Base-by-base conservation (phyloP, 164 flowering plant genomes). In the Cinnamomum micranthum region DNA sequence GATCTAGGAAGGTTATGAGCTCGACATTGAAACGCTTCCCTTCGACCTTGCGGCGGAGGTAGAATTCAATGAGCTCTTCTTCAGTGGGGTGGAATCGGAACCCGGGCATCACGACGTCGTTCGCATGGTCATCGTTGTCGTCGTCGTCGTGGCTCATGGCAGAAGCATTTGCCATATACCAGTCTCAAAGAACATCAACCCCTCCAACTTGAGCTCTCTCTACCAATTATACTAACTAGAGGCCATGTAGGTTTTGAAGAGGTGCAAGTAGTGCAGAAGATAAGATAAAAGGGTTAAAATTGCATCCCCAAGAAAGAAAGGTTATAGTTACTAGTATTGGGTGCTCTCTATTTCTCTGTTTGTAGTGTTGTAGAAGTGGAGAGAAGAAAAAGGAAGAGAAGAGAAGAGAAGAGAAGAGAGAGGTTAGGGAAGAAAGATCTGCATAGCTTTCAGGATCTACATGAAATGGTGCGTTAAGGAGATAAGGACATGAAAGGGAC, bases 11-110 rank as follows among this genome's bases (percentile, higher is more conserved):
- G 82, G 97, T 89, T 41, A 95, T 95, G 82, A 95, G 97, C 47
- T 95, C 98, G 10, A 93, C 97, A 71, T 89, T 91, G 86, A 93
- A 93, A 27, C 90, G 83, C 77, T 92, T 93, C 77, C 99, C 99
- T 85, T 93, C 98, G 3, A 95, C 97, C 87, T 93, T 95, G 71
- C 98, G 94, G 71, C 98, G 95, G 75, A 95, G 96, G 86, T 95
- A 93, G 88, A 93, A 95, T 73, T 93, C 98, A 0, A 95, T 88
- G 12, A 95, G 92, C 72, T 95, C 99, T 85, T 95, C 99, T 69
- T 95, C 99, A 15, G 99, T 95, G 0, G 99, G 99, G 73, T 93
- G 98, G 84, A 95, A 95, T 14, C 99, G 89, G 74, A 95, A 95
- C 2, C 99, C 99, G 0, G 99, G 99, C 99, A 95, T 95, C 52